A percentile compares a stretch with the other conserved stretches of the same genome.
phyloP scores from a whole-genome alignment of 2,329 filamentous ascomycete species.

The Fusarium bactridioides region DNA sequence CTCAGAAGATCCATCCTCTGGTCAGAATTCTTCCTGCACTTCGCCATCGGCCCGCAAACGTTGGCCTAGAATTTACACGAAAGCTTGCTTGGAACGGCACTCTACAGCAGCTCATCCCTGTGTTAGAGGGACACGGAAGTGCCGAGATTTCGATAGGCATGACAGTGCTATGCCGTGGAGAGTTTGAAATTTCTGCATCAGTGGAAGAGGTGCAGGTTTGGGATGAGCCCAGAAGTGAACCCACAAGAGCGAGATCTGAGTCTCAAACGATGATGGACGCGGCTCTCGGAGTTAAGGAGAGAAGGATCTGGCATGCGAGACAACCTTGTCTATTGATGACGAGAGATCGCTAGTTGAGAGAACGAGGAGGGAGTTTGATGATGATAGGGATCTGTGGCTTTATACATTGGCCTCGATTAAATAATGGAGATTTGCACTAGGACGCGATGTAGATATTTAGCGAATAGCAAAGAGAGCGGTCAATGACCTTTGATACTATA shows the following conservation, averaged over 20 bases:
- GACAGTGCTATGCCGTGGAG: constrained; percentile 78
- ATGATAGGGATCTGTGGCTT: not conserved
- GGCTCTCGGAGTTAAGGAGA: constrained; percentile 65
- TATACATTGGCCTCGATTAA: constrained; percentile 12
- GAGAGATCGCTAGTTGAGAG: constrained; percentile 50
- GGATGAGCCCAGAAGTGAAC: constrained; percentile 45
- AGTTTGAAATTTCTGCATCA: constrained; percentile 81
- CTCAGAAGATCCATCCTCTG: constrained; percentile 72
- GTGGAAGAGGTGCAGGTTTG: constrained; percentile 79
- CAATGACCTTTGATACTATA: not conserved
- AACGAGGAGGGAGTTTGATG: constrained; percentile 13
- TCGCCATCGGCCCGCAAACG: constrained; percentile 73
- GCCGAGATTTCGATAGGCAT: constrained; percentile 72
- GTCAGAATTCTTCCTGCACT: constrained; percentile 81
- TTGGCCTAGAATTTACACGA: constrained; percentile 82
- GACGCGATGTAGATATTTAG: constrained; percentile 19
- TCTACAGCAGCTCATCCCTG: constrained; percentile 76
- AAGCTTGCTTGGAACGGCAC: constrained; percentile 87
- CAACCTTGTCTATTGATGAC: constrained; percentile 64
- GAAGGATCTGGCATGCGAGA: constrained; percentile 71
- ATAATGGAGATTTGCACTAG: constrained; percentile 6
- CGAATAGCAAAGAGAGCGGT: constrained; percentile 13
- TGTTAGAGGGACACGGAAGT: constrained; percentile 66
- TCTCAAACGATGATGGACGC: constrained; percentile 67
- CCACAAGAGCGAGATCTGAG: constrained; percentile 55